A percentile compares a stretch with the other conserved stretches of the same genome.
Evolutionary conservation across 768 basidiomycete species (phyloP).

Genomic region (Xerocomellus amylosporus): DNA sequence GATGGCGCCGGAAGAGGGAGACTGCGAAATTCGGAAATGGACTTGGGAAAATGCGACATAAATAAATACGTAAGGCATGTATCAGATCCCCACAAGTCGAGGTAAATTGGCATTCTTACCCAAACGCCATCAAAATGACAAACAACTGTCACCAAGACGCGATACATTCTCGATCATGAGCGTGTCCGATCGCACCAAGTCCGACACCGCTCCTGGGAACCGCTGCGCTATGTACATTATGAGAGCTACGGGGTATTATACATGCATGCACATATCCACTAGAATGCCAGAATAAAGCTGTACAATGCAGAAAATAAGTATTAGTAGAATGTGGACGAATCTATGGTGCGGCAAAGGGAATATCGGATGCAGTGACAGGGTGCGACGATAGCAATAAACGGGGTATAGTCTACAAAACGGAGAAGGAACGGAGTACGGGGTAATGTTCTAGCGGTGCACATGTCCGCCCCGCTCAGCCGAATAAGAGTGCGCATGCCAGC

Average conservation of each 20-base stretch:
- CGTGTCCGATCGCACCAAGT: conserved; percentile 4
- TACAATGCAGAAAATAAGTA: conserved; percentile 34
- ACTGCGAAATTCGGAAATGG: conserved; percentile 12
- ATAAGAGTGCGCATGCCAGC: conserved; percentile 53
- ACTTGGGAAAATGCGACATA: conserved; percentile 1
- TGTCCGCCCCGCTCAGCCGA: conserved; percentile 62
- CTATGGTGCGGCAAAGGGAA: conserved; percentile 22
- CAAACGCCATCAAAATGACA: conserved; percentile 34
- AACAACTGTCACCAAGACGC: conserved; percentile 13
- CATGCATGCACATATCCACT: conserved; percentile 40
- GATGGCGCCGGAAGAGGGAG: conserved; percentile 14
- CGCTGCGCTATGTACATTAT: conserved; percentile 33
- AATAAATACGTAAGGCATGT: conserved; percentile 28
- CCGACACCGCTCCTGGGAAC: conserved; percentile 1
- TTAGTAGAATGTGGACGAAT: conserved; percentile 33
- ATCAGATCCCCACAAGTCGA: conserved; percentile 28
- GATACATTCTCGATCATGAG: conserved; percentile 16
- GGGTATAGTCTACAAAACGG: conserved; percentile 34
- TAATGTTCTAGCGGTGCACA: conserved; percentile 49
- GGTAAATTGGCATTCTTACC: conserved; percentile 31
- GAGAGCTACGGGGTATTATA: conserved; percentile 31
- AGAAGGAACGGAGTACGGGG: background rate
- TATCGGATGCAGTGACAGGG: conserved; percentile 16
- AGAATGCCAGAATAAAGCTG: conserved; percentile 35
- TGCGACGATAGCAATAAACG: conserved; percentile 35